Evolutionary conservation across 192 early-diverging fungal genomes (phyloP).

Genomic region (Coemansia sp.): DNA sequence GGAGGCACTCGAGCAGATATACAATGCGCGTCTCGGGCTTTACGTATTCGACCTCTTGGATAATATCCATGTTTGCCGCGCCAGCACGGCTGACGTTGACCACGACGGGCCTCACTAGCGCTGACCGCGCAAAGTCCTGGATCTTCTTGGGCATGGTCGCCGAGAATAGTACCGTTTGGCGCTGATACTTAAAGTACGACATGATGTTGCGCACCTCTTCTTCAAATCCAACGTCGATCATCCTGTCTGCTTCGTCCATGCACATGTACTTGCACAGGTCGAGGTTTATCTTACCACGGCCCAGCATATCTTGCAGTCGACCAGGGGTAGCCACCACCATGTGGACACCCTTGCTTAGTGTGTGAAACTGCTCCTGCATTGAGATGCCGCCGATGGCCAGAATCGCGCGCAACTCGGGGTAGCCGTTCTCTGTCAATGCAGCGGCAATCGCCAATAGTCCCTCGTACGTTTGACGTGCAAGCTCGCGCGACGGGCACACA

Average conservation of each 20-base stretch:
- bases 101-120: slow-evolving; percentile 85
- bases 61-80: slow-evolving; percentile 94
- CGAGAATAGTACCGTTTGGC: slow-evolving; percentile 95
- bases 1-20: slow-evolving; percentile 92
- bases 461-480: slow-evolving; percentile 93
- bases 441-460: slow-evolving; percentile 71
- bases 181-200: slow-evolving; percentile 93
- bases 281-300: slow-evolving; percentile 85
- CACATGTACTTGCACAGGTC: slow-evolving; percentile 89
- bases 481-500: slow-evolving; percentile 94
- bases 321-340: slow-evolving; percentile 97
- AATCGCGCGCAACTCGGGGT: slow-evolving; percentile 74
- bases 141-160: slow-evolving; percentile 99
- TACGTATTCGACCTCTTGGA: slow-evolving; percentile 98
- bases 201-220: slow-evolving; percentile 96
- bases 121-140: slow-evolving; percentile 91
- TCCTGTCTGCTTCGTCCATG: slow-evolving; percentile 98
- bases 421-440: slow-evolving; percentile 65
- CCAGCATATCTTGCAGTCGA: slow-evolving; percentile 90
- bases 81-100: slow-evolving; percentile 99
- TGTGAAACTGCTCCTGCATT: slow-evolving; percentile 84
- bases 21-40: slow-evolving; percentile 95
- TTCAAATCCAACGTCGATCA: slow-evolving; percentile 99
- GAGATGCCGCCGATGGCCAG: slow-evolving; percentile 95
- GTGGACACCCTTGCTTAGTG: slow-evolving; percentile 80